A percentile compares a stretch with the other conserved stretches of the same genome.
Conservation (phyloP, 2,329 filamentous ascomycete genomes). For the Monosporascus sp. region DNA sequence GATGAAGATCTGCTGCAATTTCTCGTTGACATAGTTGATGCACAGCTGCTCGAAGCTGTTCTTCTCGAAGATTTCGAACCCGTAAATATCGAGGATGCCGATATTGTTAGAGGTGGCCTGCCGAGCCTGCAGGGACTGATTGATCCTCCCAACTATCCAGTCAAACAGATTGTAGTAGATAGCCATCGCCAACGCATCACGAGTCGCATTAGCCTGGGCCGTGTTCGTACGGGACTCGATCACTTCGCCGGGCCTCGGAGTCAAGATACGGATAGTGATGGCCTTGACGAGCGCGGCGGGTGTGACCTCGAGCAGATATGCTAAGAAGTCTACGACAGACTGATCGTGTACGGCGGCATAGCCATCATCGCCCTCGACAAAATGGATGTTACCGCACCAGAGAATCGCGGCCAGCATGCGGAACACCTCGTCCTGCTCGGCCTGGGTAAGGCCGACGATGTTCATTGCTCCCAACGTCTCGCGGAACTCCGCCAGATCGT, state of each 20-base stretch:
- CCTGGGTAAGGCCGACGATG: slow-evolving; percentile 80
- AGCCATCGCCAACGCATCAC: slow-evolving; percentile 89
- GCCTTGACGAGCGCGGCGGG: slow-evolving; percentile 75
- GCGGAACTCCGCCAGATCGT: slow-evolving; percentile 81
- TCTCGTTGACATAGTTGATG: slow-evolving; percentile 99
- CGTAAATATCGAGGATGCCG: slow-evolving; percentile 97
- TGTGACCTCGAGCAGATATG: slow-evolving; percentile 87
- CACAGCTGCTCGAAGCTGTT: slow-evolving; percentile 99
- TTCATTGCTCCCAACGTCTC: slow-evolving; percentile 94
- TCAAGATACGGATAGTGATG: slow-evolving; percentile 83
- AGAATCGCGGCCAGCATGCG: slow-evolving; percentile 86
- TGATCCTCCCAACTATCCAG: slow-evolving; percentile 94
- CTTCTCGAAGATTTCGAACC: slow-evolving; percentile 98
- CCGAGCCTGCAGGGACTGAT: slow-evolving; percentile 76
- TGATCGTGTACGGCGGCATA: slow-evolving; percentile 84
- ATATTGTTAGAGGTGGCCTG: slow-evolving; percentile 77
- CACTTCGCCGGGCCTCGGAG: slow-evolving; percentile 59
- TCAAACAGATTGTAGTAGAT: slow-evolving; percentile 98
- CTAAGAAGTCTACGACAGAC: slow-evolving; percentile 89
- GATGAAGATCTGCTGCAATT: slow-evolving; percentile 98
- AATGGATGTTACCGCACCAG: slow-evolving; percentile 93
- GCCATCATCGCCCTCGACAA: slow-evolving; percentile 80
- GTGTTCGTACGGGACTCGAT: slow-evolving; percentile 78
- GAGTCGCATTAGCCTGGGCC: slow-evolving; percentile 77
- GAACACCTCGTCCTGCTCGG: slow-evolving; percentile 94